Percentiles rank a stretch among this genome's conserved stretches.
Conservation (phyloP, 805 yeast genomes). For the Saccharomycopsis javanensis region DNA sequence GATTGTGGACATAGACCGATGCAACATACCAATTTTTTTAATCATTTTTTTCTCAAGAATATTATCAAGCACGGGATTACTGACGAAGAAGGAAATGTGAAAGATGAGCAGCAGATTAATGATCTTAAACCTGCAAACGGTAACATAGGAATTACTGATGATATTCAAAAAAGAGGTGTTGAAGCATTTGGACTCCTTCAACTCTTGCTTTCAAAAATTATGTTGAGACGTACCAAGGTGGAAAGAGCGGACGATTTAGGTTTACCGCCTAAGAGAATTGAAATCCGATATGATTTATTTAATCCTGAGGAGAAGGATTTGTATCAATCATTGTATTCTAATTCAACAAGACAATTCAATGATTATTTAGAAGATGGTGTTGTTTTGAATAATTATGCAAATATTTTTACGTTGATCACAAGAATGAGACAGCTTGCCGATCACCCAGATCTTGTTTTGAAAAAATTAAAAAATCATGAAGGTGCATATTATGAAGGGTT, state of each 20-base stretch:
- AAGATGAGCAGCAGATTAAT: slow-evolving; percentile 6
- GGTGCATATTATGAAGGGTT: slow-evolving; percentile 36
- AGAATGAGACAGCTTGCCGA: slow-evolving; percentile 98
- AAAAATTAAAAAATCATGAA: slow-evolving; percentile 42
- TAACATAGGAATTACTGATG: background rate
- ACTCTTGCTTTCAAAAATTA: slow-evolving; percentile 60
- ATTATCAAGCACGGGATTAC: slow-evolving; percentile 78
- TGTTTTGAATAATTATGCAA: slow-evolving; percentile 92
- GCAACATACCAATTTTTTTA: slow-evolving; percentile 92
- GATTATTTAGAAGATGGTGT: slow-evolving; percentile 95
- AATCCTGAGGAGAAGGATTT: slow-evolving; percentile 93
- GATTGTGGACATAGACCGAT: slow-evolving; percentile 84
- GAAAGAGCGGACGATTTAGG: slow-evolving; percentile 98
- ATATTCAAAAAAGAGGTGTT: slow-evolving; percentile 35
- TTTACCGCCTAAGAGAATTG: slow-evolving; percentile 90
- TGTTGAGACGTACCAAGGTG: slow-evolving; percentile 90
- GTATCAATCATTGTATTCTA: slow-evolving; percentile 78
- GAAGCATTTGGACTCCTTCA: slow-evolving; percentile 73
- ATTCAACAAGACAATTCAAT: slow-evolving; percentile 77
- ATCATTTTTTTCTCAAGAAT: slow-evolving; percentile 90
- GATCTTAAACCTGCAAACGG: background rate
- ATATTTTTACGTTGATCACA: slow-evolving; percentile 89
- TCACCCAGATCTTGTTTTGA: slow-evolving; percentile 91
- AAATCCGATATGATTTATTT: slow-evolving; percentile 75
- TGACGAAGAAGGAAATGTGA: slow-evolving; percentile 38